phyloP scores from a whole-genome alignment of 148 eudicot genomes.

The Chenopodium quinoa region DNA sequence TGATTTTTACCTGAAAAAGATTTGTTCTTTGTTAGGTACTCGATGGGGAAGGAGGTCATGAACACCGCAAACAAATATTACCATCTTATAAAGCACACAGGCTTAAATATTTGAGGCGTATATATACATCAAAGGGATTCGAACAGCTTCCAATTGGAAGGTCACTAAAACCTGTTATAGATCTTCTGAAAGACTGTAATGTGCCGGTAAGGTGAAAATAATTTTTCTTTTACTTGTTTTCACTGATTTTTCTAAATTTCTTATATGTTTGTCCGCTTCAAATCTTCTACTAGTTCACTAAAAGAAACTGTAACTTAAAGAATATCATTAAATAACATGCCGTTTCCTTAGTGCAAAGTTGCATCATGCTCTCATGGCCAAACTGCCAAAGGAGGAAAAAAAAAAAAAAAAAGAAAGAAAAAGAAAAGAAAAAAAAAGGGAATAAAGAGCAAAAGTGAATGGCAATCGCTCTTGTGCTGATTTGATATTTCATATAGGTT shows the following conservation, averaged over 20 bases:
- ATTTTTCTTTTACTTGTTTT: not conserved
- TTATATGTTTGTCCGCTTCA: not conserved
- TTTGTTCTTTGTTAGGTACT: slow-evolving; percentile 47
- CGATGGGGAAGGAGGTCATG: slow-evolving; percentile 88
- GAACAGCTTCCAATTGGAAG: slow-evolving; percentile 41
- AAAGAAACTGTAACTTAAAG: not conserved
- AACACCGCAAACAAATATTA: slow-evolving; percentile 60
- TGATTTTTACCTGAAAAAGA: slow-evolving; percentile 2
- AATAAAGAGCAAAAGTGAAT: not conserved
- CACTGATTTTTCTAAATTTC: not conserved
- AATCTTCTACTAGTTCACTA: not conserved
- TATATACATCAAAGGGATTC: slow-evolving; percentile 28
- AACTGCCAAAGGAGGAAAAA: too few relatives aligned
- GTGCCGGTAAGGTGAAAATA: slow-evolving; percentile 59
- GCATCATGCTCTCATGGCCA: not conserved
- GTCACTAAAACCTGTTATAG: slow-evolving; percentile 51
- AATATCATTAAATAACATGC: not conserved
- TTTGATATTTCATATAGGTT: not conserved
- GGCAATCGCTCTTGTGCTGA: not conserved
- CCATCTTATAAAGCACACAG: slow-evolving; percentile 91
- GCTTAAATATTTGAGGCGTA: slow-evolving; percentile 39
- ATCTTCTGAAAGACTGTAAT: slow-evolving; percentile 55
- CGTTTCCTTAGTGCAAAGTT: not conserved
- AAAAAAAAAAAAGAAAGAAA: too few relatives aligned
- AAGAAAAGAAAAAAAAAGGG: too few relatives aligned